phyloP scores from a whole-genome alignment of 2,329 filamentous ascomycete genomes.

The Hyphodiscus sp. region DNA sequence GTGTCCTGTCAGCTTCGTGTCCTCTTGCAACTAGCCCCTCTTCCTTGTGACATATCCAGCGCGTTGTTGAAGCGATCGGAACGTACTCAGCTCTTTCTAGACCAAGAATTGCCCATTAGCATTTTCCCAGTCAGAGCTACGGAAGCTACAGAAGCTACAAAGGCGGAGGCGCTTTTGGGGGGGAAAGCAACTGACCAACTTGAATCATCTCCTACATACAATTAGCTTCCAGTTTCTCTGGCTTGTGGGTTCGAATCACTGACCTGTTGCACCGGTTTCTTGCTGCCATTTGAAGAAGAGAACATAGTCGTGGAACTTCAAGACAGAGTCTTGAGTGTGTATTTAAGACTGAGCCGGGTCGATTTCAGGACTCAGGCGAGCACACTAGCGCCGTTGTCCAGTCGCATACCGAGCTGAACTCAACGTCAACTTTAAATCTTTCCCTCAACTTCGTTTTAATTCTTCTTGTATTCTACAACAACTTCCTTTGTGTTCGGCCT shows the following conservation, averaged over 20 bases:
- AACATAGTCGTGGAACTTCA: constrained; percentile 42
- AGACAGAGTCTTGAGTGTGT: constrained; percentile 3
- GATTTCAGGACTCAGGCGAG: not conserved
- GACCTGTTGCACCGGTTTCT: constrained; percentile 69
- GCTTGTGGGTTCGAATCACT: constrained; percentile 25
- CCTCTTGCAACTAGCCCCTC: not conserved
- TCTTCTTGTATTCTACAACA: not conserved
- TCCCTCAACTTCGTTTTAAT: not conserved
- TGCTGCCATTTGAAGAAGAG: constrained; percentile 56
- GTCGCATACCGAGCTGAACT: not conserved
- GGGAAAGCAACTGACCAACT: constrained; percentile 70
- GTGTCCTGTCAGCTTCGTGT: constrained; percentile 22
- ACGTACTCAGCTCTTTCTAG: constrained; percentile 60
- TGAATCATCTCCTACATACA: constrained; percentile 90
- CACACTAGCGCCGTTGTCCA: not conserved
- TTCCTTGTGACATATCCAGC: not conserved
- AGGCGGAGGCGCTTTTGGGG: not conserved
- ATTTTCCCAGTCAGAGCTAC: not conserved
- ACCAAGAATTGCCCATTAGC: constrained; percentile 13
- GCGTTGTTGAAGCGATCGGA: constrained; percentile 6
- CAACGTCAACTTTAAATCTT: no score
- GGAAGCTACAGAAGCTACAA: not conserved
- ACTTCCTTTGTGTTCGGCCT: no score
- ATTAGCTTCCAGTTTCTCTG: constrained; percentile 15
- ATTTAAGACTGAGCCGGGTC: not conserved